These are phyloP conservation scores for Melastoma candidum DNA, from an alignment of 441 rosid genomes.

Conservation along the genomic window DNA sequence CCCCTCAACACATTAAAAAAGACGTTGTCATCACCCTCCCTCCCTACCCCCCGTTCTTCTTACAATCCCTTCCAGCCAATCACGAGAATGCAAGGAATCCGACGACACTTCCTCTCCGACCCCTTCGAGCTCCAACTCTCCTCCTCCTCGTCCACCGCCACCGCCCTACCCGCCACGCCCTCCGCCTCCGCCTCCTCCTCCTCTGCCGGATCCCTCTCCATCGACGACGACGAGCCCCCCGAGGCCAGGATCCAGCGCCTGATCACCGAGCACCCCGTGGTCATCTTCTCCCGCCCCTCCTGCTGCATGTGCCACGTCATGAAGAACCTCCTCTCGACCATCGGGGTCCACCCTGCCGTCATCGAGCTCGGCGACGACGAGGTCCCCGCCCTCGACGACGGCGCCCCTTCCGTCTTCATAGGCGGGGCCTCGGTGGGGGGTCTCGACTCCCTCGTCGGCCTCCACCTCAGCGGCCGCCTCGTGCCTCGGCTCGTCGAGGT, in stretches of 20 bases:
- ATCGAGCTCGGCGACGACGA: constrained; percentile 20
- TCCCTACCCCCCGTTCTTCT: not conserved
- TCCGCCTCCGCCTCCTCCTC: not conserved
- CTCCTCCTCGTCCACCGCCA: constrained; percentile 5
- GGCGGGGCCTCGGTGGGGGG: constrained; percentile 19
- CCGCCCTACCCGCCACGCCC: not conserved
- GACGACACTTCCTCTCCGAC: constrained; percentile 6
- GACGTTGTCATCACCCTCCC: too few species aligned
- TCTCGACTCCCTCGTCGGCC: constrained; percentile 19
- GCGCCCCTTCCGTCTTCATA: constrained; percentile 13
- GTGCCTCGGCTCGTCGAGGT: constrained; percentile 16
- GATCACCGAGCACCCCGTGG: constrained; percentile 21
- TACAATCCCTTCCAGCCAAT: not conserved
- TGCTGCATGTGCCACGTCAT: constrained; percentile 27
- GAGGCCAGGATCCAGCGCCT: constrained; percentile 19
- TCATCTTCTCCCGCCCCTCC: constrained; percentile 20
- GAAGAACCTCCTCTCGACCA: constrained; percentile 19
- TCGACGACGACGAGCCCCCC: constrained; percentile 18
- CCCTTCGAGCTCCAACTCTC: constrained; percentile 14
- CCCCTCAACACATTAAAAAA: too few species aligned
- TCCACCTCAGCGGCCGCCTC: constrained; percentile 21
- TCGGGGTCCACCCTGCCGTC: constrained; percentile 22
- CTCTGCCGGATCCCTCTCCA: constrained; percentile 10
- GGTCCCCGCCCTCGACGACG: constrained; percentile 9
- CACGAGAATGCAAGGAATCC: constrained; percentile 4